Conservation (phyloP, 2,329 filamentous ascomycete genomes). For the Ustilaginoidea virens region DNA sequence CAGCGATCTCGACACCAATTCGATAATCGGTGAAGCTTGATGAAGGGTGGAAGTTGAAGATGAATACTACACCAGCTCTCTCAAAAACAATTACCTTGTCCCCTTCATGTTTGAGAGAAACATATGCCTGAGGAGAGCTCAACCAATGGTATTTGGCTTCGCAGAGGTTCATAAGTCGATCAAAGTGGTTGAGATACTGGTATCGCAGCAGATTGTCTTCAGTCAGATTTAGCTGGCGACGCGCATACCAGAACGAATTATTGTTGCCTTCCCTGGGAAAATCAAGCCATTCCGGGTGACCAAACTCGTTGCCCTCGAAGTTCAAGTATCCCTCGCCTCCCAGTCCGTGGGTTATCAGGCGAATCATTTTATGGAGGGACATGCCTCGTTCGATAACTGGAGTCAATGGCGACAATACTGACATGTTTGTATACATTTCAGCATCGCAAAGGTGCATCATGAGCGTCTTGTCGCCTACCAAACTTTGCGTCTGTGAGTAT, state of each 20-base stretch:
- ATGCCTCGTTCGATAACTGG: slow-evolving; percentile 81
- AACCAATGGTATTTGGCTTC: slow-evolving; percentile 91
- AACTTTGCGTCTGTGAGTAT: slow-evolving; percentile 29
- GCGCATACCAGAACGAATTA: slow-evolving; percentile 89
- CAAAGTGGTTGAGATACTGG: slow-evolving; percentile 84
- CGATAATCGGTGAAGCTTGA: slow-evolving; percentile 84
- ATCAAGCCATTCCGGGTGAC: slow-evolving; percentile 96
- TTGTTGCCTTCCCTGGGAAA: slow-evolving; percentile 88
- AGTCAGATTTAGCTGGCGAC: slow-evolving; percentile 83
- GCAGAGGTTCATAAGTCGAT: slow-evolving; percentile 74
- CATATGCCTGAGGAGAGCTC: slow-evolving; percentile 68
- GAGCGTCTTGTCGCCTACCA: slow-evolving; percentile 91
- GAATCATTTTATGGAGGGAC: slow-evolving; percentile 93
- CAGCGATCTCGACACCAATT: slow-evolving; percentile 69
- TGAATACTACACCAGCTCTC: slow-evolving; percentile 73
- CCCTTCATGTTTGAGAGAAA: slow-evolving; percentile 81
- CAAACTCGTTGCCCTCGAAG: slow-evolving; percentile 98
- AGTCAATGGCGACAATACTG: slow-evolving; percentile 65
- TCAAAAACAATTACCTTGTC: slow-evolving; percentile 97
- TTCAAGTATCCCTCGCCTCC: slow-evolving; percentile 96
- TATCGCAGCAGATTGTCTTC: slow-evolving; percentile 80
- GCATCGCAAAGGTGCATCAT: slow-evolving; percentile 98
- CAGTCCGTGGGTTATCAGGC: slow-evolving; percentile 76
- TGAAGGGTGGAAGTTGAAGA: slow-evolving; percentile 90
- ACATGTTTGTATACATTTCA: slow-evolving; percentile 98